Evolutionary conservation across 2,329 filamentous ascomycete species (phyloP).

Genomic region (Peltaster fructicola): DNA sequence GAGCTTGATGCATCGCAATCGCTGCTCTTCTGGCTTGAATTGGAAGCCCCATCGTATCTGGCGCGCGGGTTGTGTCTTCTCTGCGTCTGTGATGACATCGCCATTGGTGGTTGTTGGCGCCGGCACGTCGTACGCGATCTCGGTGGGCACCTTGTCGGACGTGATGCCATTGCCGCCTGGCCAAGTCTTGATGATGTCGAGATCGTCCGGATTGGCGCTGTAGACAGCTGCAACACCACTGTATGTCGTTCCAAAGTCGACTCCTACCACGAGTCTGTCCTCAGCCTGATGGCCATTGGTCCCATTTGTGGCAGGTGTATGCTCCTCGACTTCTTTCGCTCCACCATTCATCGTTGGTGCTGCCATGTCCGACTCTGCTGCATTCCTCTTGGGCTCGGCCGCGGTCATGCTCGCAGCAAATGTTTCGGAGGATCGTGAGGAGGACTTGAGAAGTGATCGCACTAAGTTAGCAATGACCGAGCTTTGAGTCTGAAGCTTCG

Average conservation of each 20-base stretch:
- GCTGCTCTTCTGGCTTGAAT: constrained; percentile 58
- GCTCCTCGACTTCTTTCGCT: not conserved
- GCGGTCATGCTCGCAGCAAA: too few species aligned
- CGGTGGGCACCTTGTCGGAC: constrained; percentile 73
- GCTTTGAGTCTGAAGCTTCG: too few species aligned
- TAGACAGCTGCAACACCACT: constrained; percentile 42
- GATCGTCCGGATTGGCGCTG: constrained; percentile 48
- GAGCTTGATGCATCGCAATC: constrained; percentile 67
- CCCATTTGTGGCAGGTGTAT: too few species aligned
- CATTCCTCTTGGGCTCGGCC: too few species aligned
- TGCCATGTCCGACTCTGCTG: too few species aligned
- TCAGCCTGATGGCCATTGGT: constrained; percentile 5
- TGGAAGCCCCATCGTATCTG: constrained; percentile 61
- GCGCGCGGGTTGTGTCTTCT: constrained; percentile 3
- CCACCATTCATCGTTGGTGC: not conserved
- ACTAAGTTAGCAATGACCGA: too few species aligned
- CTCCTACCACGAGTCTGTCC: constrained; percentile 56
- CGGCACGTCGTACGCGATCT: constrained; percentile 46
- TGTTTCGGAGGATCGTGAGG: too few species aligned
- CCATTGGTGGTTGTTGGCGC: constrained; percentile 17
- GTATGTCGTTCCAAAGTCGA: constrained; percentile 76
- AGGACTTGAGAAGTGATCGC: too few species aligned
- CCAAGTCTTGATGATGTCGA: constrained; percentile 67
- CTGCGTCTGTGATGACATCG: constrained; percentile 22
- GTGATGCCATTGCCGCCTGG: constrained; percentile 71